Evolutionary conservation across 768 basidiomycete genomes (phyloP).

Genomic region (Podaxis sp.): DNA sequence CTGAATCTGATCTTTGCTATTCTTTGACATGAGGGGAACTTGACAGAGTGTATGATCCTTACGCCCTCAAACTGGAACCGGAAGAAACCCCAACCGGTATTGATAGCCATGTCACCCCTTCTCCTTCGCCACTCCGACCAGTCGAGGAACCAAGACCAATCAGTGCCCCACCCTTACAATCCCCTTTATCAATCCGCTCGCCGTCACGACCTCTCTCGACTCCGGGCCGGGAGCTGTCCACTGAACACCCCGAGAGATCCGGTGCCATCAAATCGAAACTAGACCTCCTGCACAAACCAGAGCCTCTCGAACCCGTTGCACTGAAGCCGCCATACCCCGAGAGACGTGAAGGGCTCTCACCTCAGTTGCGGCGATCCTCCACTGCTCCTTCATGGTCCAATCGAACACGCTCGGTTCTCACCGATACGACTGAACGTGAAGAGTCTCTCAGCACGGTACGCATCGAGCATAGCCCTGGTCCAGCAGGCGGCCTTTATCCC

Average conservation of each 20-base stretch:
- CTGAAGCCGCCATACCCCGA: neutral
- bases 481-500: constrained; percentile 22
- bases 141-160: neutral
- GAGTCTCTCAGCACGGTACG: constrained; percentile 5
- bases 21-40: neutral
- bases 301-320: neutral
- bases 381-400: neutral
- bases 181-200: neutral
- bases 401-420: constrained; percentile 1
- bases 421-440: constrained; percentile 10
- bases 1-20: neutral
- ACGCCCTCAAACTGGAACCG: neutral
- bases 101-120: neutral
- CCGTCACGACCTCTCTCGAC: neutral
- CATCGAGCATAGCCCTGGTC: constrained; percentile 1
- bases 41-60: neutral
- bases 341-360: neutral
- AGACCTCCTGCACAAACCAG: neutral
- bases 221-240: neutral
- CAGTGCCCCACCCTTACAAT: neutral
- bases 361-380: neutral
- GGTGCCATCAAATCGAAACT: neutral
- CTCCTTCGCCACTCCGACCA: neutral
- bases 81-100: neutral
- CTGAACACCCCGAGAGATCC: neutral